Evolutionary conservation across 2,329 filamentous ascomycete species (phyloP), one percentile per base, ranked within the genome.

Genomic region (Pseudocercospora macadamiae): DNA sequence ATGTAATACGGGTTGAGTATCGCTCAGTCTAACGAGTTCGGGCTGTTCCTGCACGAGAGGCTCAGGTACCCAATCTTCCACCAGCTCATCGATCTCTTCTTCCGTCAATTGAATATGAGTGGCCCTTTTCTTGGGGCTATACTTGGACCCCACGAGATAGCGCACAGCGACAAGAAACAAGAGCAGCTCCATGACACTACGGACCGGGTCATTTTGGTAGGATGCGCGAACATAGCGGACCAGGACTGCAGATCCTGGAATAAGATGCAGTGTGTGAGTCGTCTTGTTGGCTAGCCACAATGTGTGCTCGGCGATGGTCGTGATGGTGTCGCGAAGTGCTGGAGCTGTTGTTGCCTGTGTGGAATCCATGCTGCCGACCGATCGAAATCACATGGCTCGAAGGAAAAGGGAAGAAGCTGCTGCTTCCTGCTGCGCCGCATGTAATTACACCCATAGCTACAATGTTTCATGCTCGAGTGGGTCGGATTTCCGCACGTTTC

Each of bases 1-100:
- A 25, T 58, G 36, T 73, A 97, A 89, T n/a, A 97, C 82, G 4
- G 93, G 91, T 49, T 91, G 79, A 73, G 87, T 95, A 70, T 97
- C 93, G 60, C 96, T 93, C 39, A 83, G 78, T 70, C 89, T 86
- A 75, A 97, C 92, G 48, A 93, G 82, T 0, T 85, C 64, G 1
- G 89, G 92, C 61, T 86, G 84, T 23, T 86, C 80, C 2, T 86
- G 81, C 26, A 97, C 93, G 34, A 99, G 83, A 14, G 95, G 93
- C 76, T 99, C 95, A 0, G 95, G 95, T 4, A 86, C 89, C 95
- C 95, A 99, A 66, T 99, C 95, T 56, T 96, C 93, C 36, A 99
- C 89, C 59, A 99, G 79, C 71, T 99, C 95, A 72, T 99, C 93
- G 67, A 99, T 95, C 79, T 99, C 95, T 85, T 96, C 91, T 74